Percentiles rank a stretch among this genome's conserved stretches.
These are phyloP conservation scores for Sporothrix pseudoabietina DNA, from an alignment of 2,329 filamentous ascomycete species.

Conservation along the genomic window DNA sequence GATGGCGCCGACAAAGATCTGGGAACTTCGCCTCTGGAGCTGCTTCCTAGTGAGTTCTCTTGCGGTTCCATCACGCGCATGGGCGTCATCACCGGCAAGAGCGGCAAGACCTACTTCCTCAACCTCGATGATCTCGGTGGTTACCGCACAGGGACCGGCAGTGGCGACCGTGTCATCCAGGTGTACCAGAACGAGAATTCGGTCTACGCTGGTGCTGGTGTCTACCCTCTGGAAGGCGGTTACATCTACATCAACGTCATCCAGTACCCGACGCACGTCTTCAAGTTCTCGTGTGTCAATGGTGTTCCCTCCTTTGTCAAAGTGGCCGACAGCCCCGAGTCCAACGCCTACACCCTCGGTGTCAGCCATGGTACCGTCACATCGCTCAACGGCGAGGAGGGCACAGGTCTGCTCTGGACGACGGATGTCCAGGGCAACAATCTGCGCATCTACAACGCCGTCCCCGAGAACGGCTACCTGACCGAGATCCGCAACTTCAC, in stretches of 20 bases:
- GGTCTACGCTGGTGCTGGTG: constrained; percentile 52
- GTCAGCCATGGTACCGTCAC: constrained; percentile 60
- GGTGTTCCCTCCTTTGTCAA: constrained; percentile 58
- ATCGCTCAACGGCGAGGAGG: constrained; percentile 54
- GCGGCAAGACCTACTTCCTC: constrained; percentile 53
- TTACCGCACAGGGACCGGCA: constrained; percentile 50
- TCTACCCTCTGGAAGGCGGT: constrained; percentile 50
- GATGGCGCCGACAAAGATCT: constrained; percentile 55
- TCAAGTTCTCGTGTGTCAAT: constrained; percentile 58
- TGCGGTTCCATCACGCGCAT: constrained; percentile 51
- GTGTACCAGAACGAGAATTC: constrained; percentile 52
- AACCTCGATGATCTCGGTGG: constrained; percentile 54
- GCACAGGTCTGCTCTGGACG: constrained; percentile 60
- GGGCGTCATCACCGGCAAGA: constrained; percentile 53
- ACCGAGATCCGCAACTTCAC: constrained; percentile 55
- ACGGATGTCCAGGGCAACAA: constrained; percentile 57
- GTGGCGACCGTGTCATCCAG: constrained; percentile 49
- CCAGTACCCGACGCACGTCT: constrained; percentile 57
- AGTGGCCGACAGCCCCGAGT: constrained; percentile 52
- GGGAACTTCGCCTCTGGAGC: constrained; percentile 49
- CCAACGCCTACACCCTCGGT: constrained; percentile 57
- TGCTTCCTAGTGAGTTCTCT: constrained; percentile 49
- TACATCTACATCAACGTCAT: constrained; percentile 57
- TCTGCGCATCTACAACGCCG: constrained; percentile 84
- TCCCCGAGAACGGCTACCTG: constrained; percentile 56